Evolutionary conservation across 106 monocot genomes (phyloP), one percentile per base, ranked within the genome.

Genomic region (Hemerocallis citrina): DNA sequence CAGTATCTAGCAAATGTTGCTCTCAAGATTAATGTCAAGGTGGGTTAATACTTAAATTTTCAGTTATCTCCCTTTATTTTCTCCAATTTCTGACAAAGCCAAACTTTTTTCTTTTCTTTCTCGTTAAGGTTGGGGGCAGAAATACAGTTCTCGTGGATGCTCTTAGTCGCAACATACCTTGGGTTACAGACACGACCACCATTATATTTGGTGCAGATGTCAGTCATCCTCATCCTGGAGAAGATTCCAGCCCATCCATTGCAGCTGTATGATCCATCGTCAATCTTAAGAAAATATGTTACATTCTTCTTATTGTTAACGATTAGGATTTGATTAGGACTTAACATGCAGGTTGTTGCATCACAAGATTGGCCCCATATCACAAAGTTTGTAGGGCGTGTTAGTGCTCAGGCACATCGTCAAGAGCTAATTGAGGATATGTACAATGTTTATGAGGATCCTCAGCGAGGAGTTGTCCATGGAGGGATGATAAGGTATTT

Each of bases 1-100:
- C 92, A 93, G 55, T 93, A 93, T 70, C 78, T 93, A 29, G 92
- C 92, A 13, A 93, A 93, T 77, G 92, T 93, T 47, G 81, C 92
- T 37, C 85, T 93, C 2, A 93, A 93, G 73, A 88, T 93, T 19
- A 93, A 88, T 64, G 92, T 93, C 11, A 93, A 93, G 88, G 92
- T 92, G 19, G 11, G 11, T 5, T 38, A 11, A 38, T 5, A 38
- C 5, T 38, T 6, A 11, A 38, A 38, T 6, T n/a, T 56, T 0
- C n/a, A 38, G 37, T 38, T 38, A 6, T 6, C 5, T 6, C 1
- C 6, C 58, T 41, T 20, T 4, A 11, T 40, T 23, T 9, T 0
- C 11, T 24, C 12, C 5, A n/a, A n/a, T n/a, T n/a, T n/a, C n/a
- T n/a, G n/a, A n/a, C 16, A 25, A 38, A 4, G 35, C 6, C n/a